Evolutionary conservation across 805 yeast species (phyloP).

Genomic region (Tetrapisispora arboricola): DNA sequence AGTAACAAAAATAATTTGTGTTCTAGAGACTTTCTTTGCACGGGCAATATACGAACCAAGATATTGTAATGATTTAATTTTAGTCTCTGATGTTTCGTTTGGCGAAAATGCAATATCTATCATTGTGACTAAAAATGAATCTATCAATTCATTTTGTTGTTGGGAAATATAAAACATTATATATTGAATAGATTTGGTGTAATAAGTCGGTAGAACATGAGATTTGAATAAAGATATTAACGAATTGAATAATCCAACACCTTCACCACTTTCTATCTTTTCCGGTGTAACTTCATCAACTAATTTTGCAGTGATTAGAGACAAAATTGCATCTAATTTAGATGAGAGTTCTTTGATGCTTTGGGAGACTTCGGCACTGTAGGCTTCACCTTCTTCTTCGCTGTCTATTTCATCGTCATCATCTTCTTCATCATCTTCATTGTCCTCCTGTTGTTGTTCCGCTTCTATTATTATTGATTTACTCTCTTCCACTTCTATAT

Average conservation of each 20-base stretch:
- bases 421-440: constrained; percentile 24
- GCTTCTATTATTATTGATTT: constrained; percentile 26
- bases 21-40: constrained; percentile 57
- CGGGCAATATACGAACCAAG: constrained; percentile 84
- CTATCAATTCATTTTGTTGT: constrained; percentile 70
- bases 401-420: constrained; percentile 25
- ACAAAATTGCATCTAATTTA: constrained; percentile 65
- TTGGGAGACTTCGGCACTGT: constrained; percentile 37
- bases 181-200: constrained; percentile 81
- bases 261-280: constrained; percentile 48
- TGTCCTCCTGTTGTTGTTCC: constrained; percentile 25
- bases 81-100: constrained; percentile 56
- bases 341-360: constrained; percentile 43
- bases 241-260: constrained; percentile 60
- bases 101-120: constrained; percentile 75
- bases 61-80: constrained; percentile 87
- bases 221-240: constrained; percentile 68
- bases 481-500: constrained; percentile 26
- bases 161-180: constrained; percentile 74
- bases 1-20: constrained; percentile 74
- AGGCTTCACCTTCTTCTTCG: constrained; percentile 36
- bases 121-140: constrained; percentile 69
- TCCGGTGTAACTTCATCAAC: constrained; percentile 39
- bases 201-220: constrained; percentile 83
- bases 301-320: constrained; percentile 45